Evolutionary conservation across 1,139 yeast genomes (phyloP).

Genomic region (Diutina pseudorugosa): DNA sequence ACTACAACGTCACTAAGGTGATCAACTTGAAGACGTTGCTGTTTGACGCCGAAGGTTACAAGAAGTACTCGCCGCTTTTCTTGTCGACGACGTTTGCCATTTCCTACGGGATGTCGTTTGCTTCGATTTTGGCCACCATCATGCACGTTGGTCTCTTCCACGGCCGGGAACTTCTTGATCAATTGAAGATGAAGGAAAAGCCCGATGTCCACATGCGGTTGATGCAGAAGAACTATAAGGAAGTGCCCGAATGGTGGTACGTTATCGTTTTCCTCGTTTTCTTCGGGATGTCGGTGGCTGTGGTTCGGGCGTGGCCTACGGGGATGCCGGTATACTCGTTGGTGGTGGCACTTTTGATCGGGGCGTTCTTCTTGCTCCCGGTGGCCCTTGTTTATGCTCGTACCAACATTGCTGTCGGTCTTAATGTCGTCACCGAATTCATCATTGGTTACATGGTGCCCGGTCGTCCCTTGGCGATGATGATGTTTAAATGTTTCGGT

Average conservation of each 20-base stretch:
- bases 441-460: slow-evolving; percentile 36
- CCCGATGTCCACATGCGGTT: slow-evolving; percentile 55
- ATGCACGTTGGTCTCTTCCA: slow-evolving; percentile 45
- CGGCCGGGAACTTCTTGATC: slow-evolving; percentile 37
- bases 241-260: slow-evolving; percentile 64
- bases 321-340: slow-evolving; percentile 30
- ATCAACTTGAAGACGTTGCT: slow-evolving; percentile 24
- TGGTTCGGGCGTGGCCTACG: slow-evolving; percentile 21
- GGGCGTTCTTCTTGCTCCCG: slow-evolving; percentile 28
- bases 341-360: slow-evolving; percentile 28
- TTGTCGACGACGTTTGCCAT: slow-evolving; percentile 53
- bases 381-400: slow-evolving; percentile 30
- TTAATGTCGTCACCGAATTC: slow-evolving; percentile 34
- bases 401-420: slow-evolving; percentile 34
- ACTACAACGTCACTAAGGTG: slow-evolving; percentile 29
- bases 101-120: slow-evolving; percentile 52
- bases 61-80: slow-evolving; percentile 44
- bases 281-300: slow-evolving; percentile 25
- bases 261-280: slow-evolving; percentile 29
- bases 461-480: slow-evolving; percentile 36
- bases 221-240: slow-evolving; percentile 42
- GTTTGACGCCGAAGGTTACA: slow-evolving; percentile 36
- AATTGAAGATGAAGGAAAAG: slow-evolving; percentile 29
- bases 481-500: slow-evolving; percentile 35
- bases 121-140: slow-evolving; percentile 47